These are phyloP conservation scores for Cutaneotrichosporon sp. DNA, from an alignment of 1,284 basidiomycete species.

Conservation along the genomic window DNA sequence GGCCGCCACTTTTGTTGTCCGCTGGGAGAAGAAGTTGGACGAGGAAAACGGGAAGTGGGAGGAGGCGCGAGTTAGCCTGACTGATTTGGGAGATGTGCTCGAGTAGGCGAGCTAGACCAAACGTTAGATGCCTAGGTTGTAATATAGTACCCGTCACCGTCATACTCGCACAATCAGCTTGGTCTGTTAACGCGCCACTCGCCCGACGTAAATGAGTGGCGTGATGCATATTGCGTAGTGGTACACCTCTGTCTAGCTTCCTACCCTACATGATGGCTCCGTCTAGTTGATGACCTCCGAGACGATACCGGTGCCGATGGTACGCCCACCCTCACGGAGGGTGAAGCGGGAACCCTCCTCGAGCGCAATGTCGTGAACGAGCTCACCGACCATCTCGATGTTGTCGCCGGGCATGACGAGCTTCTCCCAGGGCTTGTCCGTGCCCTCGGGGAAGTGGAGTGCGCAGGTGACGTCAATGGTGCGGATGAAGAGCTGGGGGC, in stretches of 20 bases:
- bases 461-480: conserved; percentile 89
- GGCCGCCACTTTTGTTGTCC: conserved; percentile 16
- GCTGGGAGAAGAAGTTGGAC: conserved; percentile 29
- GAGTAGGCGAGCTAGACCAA: conserved; percentile 15
- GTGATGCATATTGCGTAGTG: conserved; percentile 11
- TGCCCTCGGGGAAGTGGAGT: conserved; percentile 79
- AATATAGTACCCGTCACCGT: no score
- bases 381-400: conserved; percentile 82
- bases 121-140: no score
- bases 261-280: background rate
- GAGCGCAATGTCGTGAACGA: conserved; percentile 83
- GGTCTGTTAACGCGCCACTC: background rate
- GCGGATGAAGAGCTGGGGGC: conserved; percentile 92
- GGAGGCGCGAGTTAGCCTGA: conserved; percentile 20
- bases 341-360: conserved; percentile 95
- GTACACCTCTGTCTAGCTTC: conserved; percentile 5
- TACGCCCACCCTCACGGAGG: conserved; percentile 93
- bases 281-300: conserved; percentile 5
- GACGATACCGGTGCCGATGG: conserved; percentile 63
- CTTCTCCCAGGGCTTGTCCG: conserved; percentile 62
- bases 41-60: conserved; percentile 29
- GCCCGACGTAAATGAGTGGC: conserved; percentile 8
- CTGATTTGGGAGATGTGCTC: conserved; percentile 15
- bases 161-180: no score
- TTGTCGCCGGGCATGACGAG: conserved; percentile 99